Percentiles rank a stretch among this genome's conserved stretches.
phyloP scores from a whole-genome alignment of 768 basidiomycete genomes.

The Hortiboletus campestris region DNA sequence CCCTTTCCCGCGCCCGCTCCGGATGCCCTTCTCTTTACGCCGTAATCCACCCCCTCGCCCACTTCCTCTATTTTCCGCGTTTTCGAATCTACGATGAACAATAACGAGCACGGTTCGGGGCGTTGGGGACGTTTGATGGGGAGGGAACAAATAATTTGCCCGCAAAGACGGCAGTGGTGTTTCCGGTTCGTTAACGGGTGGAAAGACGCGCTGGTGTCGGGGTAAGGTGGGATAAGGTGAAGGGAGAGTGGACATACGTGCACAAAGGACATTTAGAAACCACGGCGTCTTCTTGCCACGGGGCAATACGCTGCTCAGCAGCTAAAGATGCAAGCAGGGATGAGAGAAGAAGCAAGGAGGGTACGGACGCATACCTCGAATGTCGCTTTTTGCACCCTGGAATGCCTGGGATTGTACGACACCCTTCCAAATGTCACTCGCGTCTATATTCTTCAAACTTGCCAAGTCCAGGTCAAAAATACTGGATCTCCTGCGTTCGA shows the following conservation, averaged over 20 bases:
- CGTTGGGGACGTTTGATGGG: slow-evolving; percentile 74
- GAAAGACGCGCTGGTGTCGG: slow-evolving; percentile 59
- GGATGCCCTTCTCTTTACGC: slow-evolving; percentile 54
- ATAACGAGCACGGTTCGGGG: slow-evolving; percentile 64
- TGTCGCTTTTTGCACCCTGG: slow-evolving; percentile 53
- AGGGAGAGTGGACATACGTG: slow-evolving; percentile 45
- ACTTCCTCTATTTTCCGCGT: slow-evolving; percentile 83
- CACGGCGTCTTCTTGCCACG: slow-evolving; percentile 84
- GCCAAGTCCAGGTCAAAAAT: slow-evolving; percentile 71
- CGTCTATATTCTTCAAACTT: slow-evolving; percentile 56
- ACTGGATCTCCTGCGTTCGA: slow-evolving; percentile 51
- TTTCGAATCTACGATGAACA: slow-evolving; percentile 83
- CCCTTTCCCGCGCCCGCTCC: slow-evolving; percentile 1
- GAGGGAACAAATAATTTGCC: slow-evolving; percentile 86
- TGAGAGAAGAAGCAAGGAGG: slow-evolving; percentile 2
- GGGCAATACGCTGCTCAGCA: slow-evolving; percentile 89
- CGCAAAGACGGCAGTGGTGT: slow-evolving; percentile 95
- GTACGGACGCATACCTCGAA: slow-evolving; percentile 53
- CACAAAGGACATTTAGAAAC: slow-evolving; percentile 86
- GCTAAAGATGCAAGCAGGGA: slow-evolving; percentile 35
- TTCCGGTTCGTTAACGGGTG: slow-evolving; percentile 90
- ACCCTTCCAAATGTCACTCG: slow-evolving; percentile 69
- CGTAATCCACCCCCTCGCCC: slow-evolving; percentile 77
- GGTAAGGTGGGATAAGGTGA: slow-evolving; percentile 5
- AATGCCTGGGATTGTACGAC: slow-evolving; percentile 46